Conservation (phyloP, 2,329 filamentous ascomycete genomes). For the Corynespora cassiicola region DNA sequence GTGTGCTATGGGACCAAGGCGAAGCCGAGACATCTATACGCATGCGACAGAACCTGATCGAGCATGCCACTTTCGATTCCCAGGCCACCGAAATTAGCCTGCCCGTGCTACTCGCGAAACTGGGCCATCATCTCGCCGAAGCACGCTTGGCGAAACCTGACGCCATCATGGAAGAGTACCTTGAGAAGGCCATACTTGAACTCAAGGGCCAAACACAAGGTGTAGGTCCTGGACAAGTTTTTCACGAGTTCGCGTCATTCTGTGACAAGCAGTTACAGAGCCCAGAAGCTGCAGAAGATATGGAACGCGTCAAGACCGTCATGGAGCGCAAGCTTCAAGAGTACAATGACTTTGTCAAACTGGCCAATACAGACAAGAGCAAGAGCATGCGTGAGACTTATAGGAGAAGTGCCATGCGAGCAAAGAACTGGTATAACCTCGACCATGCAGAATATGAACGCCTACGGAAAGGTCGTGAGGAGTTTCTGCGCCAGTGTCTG, state of each 20-base stretch:
- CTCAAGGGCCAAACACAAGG: constrained; percentile 73
- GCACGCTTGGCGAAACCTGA: constrained; percentile 91
- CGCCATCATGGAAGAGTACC: constrained; percentile 83
- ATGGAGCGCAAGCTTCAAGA: constrained; percentile 83
- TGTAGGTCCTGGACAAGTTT: constrained; percentile 82
- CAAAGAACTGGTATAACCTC: constrained; percentile 88
- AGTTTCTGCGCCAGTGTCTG: constrained; percentile 85
- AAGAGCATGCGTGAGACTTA: constrained; percentile 54
- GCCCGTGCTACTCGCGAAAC: constrained; percentile 81
- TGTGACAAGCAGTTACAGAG: constrained; percentile 95
- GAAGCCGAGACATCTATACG: constrained; percentile 88
- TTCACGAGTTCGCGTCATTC: constrained; percentile 92
- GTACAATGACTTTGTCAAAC: constrained; percentile 72
- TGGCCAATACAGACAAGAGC: constrained; percentile 58
- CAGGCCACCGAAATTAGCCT: constrained; percentile 37
- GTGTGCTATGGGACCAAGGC: constrained; percentile 91
- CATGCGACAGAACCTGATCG: constrained; percentile 76
- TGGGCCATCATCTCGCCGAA: constrained; percentile 87
- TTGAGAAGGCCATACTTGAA: constrained; percentile 83
- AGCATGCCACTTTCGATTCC: constrained; percentile 37
- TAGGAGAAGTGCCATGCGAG: constrained; percentile 69
- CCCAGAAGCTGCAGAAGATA: constrained; percentile 81
- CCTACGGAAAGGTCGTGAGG: constrained; percentile 75
- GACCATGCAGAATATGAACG: constrained; percentile 87
- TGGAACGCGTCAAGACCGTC: constrained; percentile 79